Percentiles rank a stretch among this genome's conserved stretches.
These are phyloP conservation scores for Boletellus emodensis DNA, from an alignment of 768 basidiomycete species.

Conservation along the genomic window DNA sequence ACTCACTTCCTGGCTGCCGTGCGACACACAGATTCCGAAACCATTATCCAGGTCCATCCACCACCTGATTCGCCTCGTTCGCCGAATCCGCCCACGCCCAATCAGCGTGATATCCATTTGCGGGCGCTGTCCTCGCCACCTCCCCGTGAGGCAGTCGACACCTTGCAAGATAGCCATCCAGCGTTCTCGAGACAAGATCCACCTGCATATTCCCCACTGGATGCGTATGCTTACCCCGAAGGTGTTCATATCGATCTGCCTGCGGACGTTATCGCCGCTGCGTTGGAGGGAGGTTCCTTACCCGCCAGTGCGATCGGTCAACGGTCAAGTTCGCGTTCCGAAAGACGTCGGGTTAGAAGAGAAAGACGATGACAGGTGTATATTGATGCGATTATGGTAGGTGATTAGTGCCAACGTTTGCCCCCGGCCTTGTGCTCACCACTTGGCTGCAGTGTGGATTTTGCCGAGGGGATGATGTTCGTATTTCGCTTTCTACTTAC, in stretches of 20 bases:
- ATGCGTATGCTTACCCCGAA: constrained; percentile 77
- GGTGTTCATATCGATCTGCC: constrained; percentile 93
- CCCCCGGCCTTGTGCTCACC: constrained; percentile 2
- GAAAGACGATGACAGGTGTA: constrained; percentile 31
- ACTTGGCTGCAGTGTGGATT: constrained; percentile 11
- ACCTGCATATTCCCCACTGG: constrained; percentile 86
- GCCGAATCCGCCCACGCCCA: constrained; percentile 83
- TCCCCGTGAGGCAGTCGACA: constrained; percentile 14
- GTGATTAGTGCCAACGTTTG: constrained; percentile 12
- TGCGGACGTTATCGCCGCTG: constrained; percentile 87
- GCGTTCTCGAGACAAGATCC: constrained; percentile 59
- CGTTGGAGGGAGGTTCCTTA: constrained; percentile 69
- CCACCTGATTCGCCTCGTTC: constrained; percentile 77
- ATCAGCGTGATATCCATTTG: constrained; percentile 76
- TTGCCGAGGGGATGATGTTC: constrained; percentile 12
- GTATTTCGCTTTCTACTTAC: constrained; percentile 26
- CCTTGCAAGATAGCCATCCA: constrained; percentile 29
- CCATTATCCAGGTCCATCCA: constrained; percentile 67
- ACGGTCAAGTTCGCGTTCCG: constrained; percentile 42
- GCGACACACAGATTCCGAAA: constrained; percentile 62
- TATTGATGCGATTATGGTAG: not conserved
- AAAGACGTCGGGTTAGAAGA: constrained; percentile 58
- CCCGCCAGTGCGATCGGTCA: constrained; percentile 58
- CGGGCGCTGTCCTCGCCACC: constrained; percentile 44
- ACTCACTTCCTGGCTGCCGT: constrained; percentile 58